These are phyloP conservation scores for Lasiodiplodia theobromae DNA, from an alignment of 2,329 filamentous ascomycete genomes.

Conservation along the genomic window DNA sequence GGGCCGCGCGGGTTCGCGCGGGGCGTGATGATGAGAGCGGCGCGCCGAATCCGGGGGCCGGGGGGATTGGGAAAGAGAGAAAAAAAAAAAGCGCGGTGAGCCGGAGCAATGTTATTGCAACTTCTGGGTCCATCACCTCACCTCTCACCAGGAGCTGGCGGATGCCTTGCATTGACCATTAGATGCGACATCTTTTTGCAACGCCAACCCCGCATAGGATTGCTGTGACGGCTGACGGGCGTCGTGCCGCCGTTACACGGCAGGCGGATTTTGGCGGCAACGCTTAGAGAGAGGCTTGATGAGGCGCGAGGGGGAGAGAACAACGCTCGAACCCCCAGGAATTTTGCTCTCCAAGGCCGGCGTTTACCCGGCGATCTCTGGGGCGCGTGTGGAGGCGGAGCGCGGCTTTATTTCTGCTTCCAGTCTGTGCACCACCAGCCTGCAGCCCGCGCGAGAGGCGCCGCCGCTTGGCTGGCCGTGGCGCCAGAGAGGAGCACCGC, in stretches of 20 bases:
- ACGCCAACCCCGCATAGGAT: not conserved
- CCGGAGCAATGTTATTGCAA: not conserved
- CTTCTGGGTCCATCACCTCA: conserved; percentile 3
- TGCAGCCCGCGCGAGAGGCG: conserved; percentile 1
- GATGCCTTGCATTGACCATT: too few species aligned
- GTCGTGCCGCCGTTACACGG: not conserved
- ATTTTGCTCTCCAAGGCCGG: not conserved
- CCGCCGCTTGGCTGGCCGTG: conserved; percentile 16
- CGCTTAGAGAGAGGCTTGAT: conserved; percentile 1
- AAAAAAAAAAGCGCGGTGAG: conserved; percentile 13
- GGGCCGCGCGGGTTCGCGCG: not conserved
- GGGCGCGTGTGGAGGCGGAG: conserved; percentile 14
- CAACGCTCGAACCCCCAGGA: conserved; percentile 8
- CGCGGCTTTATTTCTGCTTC: conserved; percentile 15
- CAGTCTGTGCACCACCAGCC: not conserved
- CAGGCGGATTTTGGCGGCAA: not conserved
- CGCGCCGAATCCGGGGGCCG: conserved; percentile 18
- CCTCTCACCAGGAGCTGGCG: not conserved
- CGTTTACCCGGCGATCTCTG: conserved; percentile 19
- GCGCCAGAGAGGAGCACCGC: not conserved
- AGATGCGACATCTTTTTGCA: not conserved
- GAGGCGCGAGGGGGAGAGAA: not conserved
- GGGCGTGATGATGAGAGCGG: not conserved
- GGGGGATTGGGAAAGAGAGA: not conserved
- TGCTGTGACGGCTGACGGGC: not conserved